phyloP scores from a whole-genome alignment of 345 rosid genomes.

The Dipteronia sinensis region DNA sequence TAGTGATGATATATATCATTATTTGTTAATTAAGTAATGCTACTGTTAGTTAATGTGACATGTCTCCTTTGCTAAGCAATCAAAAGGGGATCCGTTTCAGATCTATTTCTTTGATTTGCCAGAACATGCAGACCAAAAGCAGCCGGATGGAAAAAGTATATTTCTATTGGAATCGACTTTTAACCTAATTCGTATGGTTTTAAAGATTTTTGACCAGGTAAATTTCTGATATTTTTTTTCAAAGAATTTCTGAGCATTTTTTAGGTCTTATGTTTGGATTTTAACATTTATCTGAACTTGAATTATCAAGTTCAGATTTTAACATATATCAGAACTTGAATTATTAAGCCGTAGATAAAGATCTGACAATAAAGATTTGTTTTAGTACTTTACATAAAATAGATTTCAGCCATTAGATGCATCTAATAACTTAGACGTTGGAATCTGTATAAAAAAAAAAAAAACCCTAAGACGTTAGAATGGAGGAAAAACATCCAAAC shows the following conservation, averaged over 20 bases:
- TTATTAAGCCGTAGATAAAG: too few relatives aligned
- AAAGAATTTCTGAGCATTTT: too few relatives aligned
- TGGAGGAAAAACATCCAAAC: not conserved
- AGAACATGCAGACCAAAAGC: not conserved
- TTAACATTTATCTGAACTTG: too few relatives aligned
- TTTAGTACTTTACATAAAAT: too few relatives aligned
- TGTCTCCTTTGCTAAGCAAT: slow-evolving; percentile 19
- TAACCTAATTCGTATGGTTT: not conserved
- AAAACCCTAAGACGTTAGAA: too few relatives aligned
- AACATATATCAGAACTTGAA: too few relatives aligned
- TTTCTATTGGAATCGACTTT: not conserved
- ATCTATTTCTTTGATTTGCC: slow-evolving; percentile 23
- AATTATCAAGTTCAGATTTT: too few relatives aligned
- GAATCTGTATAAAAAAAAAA: too few relatives aligned
- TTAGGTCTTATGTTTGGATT: too few relatives aligned
- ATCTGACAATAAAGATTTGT: too few relatives aligned
- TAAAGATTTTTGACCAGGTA: not conserved
- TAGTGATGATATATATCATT: slow-evolving; percentile 10
- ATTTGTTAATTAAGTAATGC: slow-evolving; percentile 8
- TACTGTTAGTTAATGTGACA: slow-evolving; percentile 25
- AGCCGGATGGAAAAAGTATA: not conserved
- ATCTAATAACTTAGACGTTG: too few relatives aligned
- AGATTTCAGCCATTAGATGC: not conserved
- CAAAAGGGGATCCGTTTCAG: slow-evolving; percentile 17
- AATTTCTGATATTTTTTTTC: too few relatives aligned